Conservation (phyloP, 768 basidiomycete species). For the Rhizopogon roseolus region DNA sequence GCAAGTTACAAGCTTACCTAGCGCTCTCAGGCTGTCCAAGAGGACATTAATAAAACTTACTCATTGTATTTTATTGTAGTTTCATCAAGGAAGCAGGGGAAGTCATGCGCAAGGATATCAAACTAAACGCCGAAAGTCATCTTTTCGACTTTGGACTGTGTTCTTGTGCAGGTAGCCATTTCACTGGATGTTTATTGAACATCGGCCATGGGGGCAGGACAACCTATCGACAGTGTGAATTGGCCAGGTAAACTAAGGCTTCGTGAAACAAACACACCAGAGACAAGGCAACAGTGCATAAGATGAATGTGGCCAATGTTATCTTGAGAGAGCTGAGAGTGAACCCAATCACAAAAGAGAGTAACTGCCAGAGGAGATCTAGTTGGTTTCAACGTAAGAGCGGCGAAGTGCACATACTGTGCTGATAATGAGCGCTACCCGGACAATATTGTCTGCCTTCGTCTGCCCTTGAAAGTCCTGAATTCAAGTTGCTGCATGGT, state of each 20-base stretch:
- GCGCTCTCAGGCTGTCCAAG: slow-evolving; percentile 3
- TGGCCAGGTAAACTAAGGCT: too few species aligned
- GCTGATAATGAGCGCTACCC: slow-evolving; percentile 15
- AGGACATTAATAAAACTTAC: neutral
- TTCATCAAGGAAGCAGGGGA: neutral
- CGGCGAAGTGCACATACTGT: slow-evolving; percentile 14
- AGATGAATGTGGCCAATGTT: slow-evolving; percentile 12
- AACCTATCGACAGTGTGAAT: slow-evolving; percentile 32
- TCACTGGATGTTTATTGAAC: slow-evolving; percentile 57
- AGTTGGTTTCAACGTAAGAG: neutral
- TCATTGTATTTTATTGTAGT: neutral
- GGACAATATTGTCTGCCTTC: slow-evolving; percentile 18
- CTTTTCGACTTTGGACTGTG: slow-evolving; percentile 19
- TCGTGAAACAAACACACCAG: neutral
- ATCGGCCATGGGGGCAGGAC: slow-evolving; percentile 68
- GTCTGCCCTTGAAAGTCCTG: slow-evolving; percentile 30
- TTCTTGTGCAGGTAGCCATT: slow-evolving; percentile 45
- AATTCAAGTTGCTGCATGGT: neutral
- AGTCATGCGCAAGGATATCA: neutral
- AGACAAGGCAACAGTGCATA: neutral
- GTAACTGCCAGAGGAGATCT: slow-evolving; percentile 10
- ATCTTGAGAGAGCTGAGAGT: slow-evolving; percentile 21
- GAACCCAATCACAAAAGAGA: slow-evolving; percentile 27
- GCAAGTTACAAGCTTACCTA: neutral
- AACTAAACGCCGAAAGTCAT: slow-evolving; percentile 2